phyloP scores from a whole-genome alignment of 805 yeast species.

The Candida oleophila region DNA sequence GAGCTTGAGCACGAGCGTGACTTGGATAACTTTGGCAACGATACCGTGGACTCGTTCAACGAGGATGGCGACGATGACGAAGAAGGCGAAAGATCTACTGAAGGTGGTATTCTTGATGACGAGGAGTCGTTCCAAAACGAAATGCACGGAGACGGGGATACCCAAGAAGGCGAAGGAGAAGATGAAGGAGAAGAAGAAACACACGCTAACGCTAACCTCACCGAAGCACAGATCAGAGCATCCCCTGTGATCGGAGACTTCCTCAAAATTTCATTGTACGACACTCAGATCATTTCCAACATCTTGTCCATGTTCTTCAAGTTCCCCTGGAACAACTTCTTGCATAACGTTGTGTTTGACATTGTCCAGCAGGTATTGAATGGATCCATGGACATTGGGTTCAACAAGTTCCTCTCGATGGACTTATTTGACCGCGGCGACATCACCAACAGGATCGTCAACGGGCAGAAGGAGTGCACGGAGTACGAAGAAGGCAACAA shows the following conservation, averaged over 20 bases:
- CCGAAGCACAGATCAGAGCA: slow-evolving; percentile 42
- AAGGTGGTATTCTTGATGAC: background rate
- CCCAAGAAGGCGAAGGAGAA: slow-evolving; percentile 11
- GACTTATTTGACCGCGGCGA: slow-evolving; percentile 59
- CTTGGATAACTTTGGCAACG: slow-evolving; percentile 18
- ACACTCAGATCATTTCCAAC: slow-evolving; percentile 42
- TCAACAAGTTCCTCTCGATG: slow-evolving; percentile 43
- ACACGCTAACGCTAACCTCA: slow-evolving; percentile 42
- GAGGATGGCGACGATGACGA: slow-evolving; percentile 15
- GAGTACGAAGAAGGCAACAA: slow-evolving; percentile 46
- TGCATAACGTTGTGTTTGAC: slow-evolving; percentile 48
- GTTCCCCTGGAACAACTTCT: slow-evolving; percentile 48
- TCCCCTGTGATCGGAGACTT: slow-evolving; percentile 45
- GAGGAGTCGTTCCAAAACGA: background rate
- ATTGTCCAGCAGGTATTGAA: slow-evolving; percentile 47
- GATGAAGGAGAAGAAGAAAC: slow-evolving; percentile 34
- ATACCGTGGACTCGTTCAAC: slow-evolving; percentile 39
- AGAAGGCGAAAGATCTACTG: too few relatives aligned
- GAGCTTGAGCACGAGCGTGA: slow-evolving; percentile 3
- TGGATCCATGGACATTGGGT: slow-evolving; percentile 50
- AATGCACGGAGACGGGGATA: slow-evolving; percentile 11
- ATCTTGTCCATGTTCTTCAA: slow-evolving; percentile 44
- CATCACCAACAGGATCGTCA: slow-evolving; percentile 40
- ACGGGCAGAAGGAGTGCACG: slow-evolving; percentile 61
- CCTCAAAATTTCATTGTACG: slow-evolving; percentile 40